Evolutionary conservation across 192 early-diverging fungal species (phyloP), one percentile per base, ranked within the genome.

Genomic region (Podila verticillata): DNA sequence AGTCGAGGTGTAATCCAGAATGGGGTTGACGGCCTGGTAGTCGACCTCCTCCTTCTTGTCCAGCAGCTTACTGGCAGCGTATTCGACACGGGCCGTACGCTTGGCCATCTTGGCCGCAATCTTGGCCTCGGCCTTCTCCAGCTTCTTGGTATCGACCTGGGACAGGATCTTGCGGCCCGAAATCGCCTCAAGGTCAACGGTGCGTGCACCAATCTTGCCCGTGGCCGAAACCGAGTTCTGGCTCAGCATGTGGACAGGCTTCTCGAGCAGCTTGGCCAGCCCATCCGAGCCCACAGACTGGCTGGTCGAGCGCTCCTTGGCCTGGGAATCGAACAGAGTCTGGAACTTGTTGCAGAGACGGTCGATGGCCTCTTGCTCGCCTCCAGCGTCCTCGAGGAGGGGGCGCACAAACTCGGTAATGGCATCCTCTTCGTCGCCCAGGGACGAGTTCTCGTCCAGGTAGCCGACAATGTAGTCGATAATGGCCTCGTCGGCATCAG

Each of bases 51-150:
- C 87, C 67, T 91, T 84, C 63, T 90, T 87, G 51, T 91, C 81
- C 48, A 95, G 83, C 64, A 93, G 79, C 72, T 89, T 92, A 62
- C 90, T 91, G 48, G 92, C 91, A 66, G 93, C 93, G 61, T 93
- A 95, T 68, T 91, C 89, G 12, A 87, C 86, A 81, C 85, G 86
- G 22, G 86, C 87, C 4, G 90, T 90, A 32, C 96, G 92, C 72
- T 94, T 94, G 56, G 92, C 93, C 66, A 94, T 90, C 89, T 99
- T 99, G 63, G 92, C 89, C 12, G 92, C 95, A 79, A 96, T 92
- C 81, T 96, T 96, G 44, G 90, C 89, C 85, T 99, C 96, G 31
- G 96, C 96, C 73, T 96, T 95, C 66, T 93, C 88, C 68, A 98
- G 86, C 84, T 97, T 98, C 63, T 90, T 85, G 48, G 90, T 77